Evolutionary conservation across 345 rosid genomes (phyloP).

Genomic region (Lepidium aucheri): DNA sequence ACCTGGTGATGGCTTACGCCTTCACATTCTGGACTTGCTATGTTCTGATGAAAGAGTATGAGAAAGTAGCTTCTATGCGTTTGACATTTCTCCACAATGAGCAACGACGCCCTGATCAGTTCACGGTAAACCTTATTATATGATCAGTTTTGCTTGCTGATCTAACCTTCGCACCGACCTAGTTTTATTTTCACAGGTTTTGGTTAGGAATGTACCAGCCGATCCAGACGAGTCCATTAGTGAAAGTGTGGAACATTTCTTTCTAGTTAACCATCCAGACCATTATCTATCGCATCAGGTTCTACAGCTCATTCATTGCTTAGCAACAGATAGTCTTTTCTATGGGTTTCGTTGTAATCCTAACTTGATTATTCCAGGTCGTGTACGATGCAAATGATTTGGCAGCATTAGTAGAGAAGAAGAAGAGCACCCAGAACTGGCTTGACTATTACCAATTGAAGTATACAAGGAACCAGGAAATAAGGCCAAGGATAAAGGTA

Average conservation of each 20-base stretch:
- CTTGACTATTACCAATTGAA: slow-evolving; percentile 73
- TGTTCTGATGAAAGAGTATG: slow-evolving; percentile 77
- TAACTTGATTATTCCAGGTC: slow-evolving; percentile 37
- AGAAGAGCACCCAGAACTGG: slow-evolving; percentile 69
- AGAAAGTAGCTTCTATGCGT: slow-evolving; percentile 67
- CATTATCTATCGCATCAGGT: slow-evolving; percentile 73
- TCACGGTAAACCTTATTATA: slow-evolving; percentile 48
- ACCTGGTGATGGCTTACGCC: slow-evolving; percentile 72
- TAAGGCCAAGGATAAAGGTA: slow-evolving; percentile 61
- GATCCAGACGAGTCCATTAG: slow-evolving; percentile 76
- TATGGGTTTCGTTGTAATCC: not conserved
- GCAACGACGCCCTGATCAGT: slow-evolving; percentile 78
- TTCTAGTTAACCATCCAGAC: slow-evolving; percentile 79
- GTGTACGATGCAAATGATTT: slow-evolving; percentile 81
- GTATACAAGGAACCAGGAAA: slow-evolving; percentile 40
- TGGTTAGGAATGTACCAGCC: slow-evolving; percentile 79
- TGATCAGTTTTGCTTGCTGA: not conserved
- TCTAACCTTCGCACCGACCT: not conserved
- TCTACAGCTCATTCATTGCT: not conserved
- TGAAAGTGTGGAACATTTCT: slow-evolving; percentile 77
- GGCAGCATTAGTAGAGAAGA: slow-evolving; percentile 62
- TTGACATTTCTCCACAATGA: slow-evolving; percentile 72
- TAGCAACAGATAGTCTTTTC: not conserved
- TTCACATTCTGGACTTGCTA: slow-evolving; percentile 86
- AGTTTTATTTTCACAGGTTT: slow-evolving; percentile 39